phyloP scores from a whole-genome alignment of 768 basidiomycete genomes.

The Tylopilus plumbeoviolaceoides region DNA sequence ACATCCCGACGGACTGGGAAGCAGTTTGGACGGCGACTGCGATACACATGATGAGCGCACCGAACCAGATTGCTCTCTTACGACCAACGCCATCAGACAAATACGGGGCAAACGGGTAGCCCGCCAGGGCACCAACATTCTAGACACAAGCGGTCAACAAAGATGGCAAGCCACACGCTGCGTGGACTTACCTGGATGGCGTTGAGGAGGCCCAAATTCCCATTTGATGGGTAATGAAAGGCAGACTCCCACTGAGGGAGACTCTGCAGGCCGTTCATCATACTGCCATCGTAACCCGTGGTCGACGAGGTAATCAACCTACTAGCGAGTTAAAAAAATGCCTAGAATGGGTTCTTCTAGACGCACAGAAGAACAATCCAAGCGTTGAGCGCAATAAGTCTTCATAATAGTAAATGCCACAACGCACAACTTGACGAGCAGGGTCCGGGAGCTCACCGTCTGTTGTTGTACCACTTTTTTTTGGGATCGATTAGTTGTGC shows the following conservation, averaged over 20 bases:
- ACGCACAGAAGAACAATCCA: constrained; percentile 68
- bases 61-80: constrained; percentile 58
- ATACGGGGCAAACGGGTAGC: constrained; percentile 69
- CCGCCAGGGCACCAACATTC: constrained; percentile 69
- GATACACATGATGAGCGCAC: constrained; percentile 62
- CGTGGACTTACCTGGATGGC: constrained; percentile 56
- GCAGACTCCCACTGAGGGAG: constrained; percentile 58
- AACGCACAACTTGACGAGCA: no score
- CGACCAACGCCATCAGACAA: constrained; percentile 70
- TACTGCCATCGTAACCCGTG: constrained; percentile 71
- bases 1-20: constrained; percentile 69
- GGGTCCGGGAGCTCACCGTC: no score
- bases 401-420: constrained; percentile 15
- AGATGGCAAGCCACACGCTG: neutral
- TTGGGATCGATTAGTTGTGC: no score
- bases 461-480: no score
- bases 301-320: constrained; percentile 75
- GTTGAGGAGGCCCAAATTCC: constrained; percentile 62
- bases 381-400: constrained; percentile 58
- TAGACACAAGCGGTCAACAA: constrained; percentile 20
- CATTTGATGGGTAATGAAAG: constrained; percentile 53
- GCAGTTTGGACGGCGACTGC: constrained; percentile 69
- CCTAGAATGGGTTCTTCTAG: neutral
- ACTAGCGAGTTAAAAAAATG: neutral
- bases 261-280: constrained; percentile 79